Evolutionary conservation across 140 eudicot species (phyloP), one percentile per base, ranked within the genome.

Genomic region (Erigeron philadelphicus): DNA sequence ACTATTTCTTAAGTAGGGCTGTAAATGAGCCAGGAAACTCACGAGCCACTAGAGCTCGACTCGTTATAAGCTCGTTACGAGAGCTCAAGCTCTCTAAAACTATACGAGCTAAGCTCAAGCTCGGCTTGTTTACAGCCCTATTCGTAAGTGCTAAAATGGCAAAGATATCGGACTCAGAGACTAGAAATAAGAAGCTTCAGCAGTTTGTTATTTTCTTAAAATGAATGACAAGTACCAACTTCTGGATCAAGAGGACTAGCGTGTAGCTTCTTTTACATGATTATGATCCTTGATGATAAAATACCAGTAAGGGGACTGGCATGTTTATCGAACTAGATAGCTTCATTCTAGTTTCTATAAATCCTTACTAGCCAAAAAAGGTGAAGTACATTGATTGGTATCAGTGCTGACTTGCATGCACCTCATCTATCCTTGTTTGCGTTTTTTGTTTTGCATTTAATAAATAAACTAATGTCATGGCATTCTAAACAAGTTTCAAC

Each of bases 401-500:
- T 54, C 11, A 54, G 2, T 54, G 7, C 9, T 54, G 61, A 54
- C 61, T 54, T 7, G 23, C 61, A 17, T 8, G 23, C 11, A 17
- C 25, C 23, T 4, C 38, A 31, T 3, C 38, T 4, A 31, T 5
- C 38, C 25, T 3, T 54, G 61, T 54, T 15, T 16, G 13, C 18
- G 7, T n/a, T 15, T 3, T 3, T 7, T 54, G 4, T 54, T 10
- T 31, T 35, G 9, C 35, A 35, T 31, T 49, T 11, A 44, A 61
- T 48, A 41, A 18, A 61, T 11, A 10, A 44, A 45, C 10, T 19
- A 69, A 49, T 74, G 52, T 61, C 6, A 61, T 61, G 46, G 21
- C 19, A 13, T 31, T 60, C 15, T 31, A 61, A 61, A 61, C 66
- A 61, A 61, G 44, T 64, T 74, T 31, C 5, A 50, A 19, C 17